A percentile compares a stretch with the other conserved stretches of the same genome.
These are phyloP conservation scores for Podosphaera xanthii DNA, from an alignment of 2,329 filamentous ascomycete genomes.

Conservation along the genomic window DNA sequence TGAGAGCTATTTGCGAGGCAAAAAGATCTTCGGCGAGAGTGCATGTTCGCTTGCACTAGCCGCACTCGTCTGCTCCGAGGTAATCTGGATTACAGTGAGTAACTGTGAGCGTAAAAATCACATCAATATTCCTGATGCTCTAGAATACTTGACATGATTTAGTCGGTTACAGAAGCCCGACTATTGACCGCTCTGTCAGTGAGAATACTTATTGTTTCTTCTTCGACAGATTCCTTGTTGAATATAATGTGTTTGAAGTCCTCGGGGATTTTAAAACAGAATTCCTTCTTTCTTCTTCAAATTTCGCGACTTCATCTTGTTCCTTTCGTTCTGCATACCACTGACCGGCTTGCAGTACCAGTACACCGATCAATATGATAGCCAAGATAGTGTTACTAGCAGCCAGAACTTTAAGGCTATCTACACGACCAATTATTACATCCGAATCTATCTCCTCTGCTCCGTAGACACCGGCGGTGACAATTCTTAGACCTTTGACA, in stretches of 20 bases:
- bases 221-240: conserved; percentile 15
- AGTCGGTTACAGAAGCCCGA: no score
- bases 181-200: neutral
- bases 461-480: conserved; percentile 39
- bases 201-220: conserved; percentile 15
- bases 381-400: conserved; percentile 94
- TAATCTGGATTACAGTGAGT: no score
- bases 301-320: conserved; percentile 48
- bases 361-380: conserved; percentile 70
- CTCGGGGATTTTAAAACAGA: conserved; percentile 15
- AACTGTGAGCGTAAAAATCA: no score
- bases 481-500: conserved; percentile 74
- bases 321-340: conserved; percentile 98
- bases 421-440: conserved; percentile 56
- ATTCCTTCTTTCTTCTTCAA: conserved; percentile 28
- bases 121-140: no score
- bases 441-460: conserved; percentile 25
- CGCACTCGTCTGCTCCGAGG: no score
- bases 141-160: no score
- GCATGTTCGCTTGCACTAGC: no score
- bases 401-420: conserved; percentile 71
- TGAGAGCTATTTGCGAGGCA: no score
- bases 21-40: no score
- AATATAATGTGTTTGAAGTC: conserved; percentile 6
- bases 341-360: conserved; percentile 86